These are phyloP conservation scores for Penicillium vulpinum DNA, from an alignment of 2,329 filamentous ascomycete genomes.

Conservation along the genomic window DNA sequence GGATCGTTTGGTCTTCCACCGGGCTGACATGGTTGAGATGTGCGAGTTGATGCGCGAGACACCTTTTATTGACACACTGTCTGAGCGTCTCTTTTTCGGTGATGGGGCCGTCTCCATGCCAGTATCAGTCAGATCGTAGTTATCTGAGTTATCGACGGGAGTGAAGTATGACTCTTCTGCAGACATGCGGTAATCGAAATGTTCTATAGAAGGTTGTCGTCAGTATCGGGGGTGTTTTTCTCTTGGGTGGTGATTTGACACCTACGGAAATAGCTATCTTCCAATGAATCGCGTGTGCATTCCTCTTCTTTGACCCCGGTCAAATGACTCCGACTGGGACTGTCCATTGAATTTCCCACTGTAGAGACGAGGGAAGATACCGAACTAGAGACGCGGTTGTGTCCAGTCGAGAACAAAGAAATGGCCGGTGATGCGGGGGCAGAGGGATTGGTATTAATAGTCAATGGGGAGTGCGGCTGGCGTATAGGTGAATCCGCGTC, in stretches of 20 bases:
- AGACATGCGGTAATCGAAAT: slow-evolving; percentile 37
- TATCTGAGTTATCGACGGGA: slow-evolving; percentile 32
- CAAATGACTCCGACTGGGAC: slow-evolving; percentile 63
- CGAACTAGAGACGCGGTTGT: slow-evolving; percentile 60
- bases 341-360: slow-evolving; percentile 53
- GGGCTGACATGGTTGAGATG: slow-evolving; percentile 70
- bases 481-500: slow-evolving; percentile 25
- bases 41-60: slow-evolving; percentile 66
- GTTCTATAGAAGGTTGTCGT: slow-evolving; percentile 27
- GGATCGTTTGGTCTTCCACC: slow-evolving; percentile 41
- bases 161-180: slow-evolving; percentile 33
- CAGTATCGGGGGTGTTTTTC: no score
- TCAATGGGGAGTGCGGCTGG: slow-evolving; percentile 34
- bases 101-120: slow-evolving; percentile 59
- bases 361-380: slow-evolving; percentile 70
- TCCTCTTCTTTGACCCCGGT: slow-evolving; percentile 85
- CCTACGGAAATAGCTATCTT: slow-evolving; percentile 73
- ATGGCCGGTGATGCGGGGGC: slow-evolving; percentile 41
- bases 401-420: slow-evolving; percentile 43
- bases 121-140: slow-evolving; percentile 60
- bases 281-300: slow-evolving; percentile 62
- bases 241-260: slow-evolving; percentile 26
- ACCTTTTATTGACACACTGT: slow-evolving; percentile 47
- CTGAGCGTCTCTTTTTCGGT: slow-evolving; percentile 56
- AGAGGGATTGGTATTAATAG: slow-evolving; percentile 36